Evolutionary conservation across 176 grass and related monocot species (phyloP).

Genomic region (Cymbopogon citratus): DNA sequence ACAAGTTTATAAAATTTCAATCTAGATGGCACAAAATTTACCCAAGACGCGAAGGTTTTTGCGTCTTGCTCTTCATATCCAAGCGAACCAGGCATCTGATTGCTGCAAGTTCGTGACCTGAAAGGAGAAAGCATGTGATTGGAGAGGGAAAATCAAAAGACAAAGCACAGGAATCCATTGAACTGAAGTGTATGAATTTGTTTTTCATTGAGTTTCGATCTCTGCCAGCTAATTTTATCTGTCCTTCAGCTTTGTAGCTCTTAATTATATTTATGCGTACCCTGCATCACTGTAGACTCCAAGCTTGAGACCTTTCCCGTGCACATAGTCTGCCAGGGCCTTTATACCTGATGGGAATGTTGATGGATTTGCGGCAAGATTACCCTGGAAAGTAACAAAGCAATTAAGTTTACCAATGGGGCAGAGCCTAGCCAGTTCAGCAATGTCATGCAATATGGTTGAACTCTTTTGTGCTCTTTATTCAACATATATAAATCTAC

Average conservation of each 20-base stretch:
- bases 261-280: not conserved
- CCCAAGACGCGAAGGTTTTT: constrained; percentile 38
- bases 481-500: not conserved
- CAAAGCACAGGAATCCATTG: not conserved
- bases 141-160: not conserved
- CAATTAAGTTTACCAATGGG: not conserved
- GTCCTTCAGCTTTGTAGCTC: not conserved
- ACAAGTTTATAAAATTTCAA: not conserved
- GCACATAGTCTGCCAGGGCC: constrained; percentile 43
- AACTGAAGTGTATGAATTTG: not conserved
- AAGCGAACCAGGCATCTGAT: constrained; percentile 42
- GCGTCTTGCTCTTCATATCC: constrained; percentile 50
- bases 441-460: not conserved
- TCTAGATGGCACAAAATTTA: not conserved
- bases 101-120: constrained; percentile 47
- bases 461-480: not conserved
- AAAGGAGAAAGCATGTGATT: not conserved
- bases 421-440: not conserved
- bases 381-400: constrained; percentile 26
- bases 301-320: constrained; percentile 41
- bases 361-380: constrained; percentile 32
- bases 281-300: constrained; percentile 50
- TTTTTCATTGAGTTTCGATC: not conserved
- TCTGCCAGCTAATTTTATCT: not conserved
- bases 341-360: constrained; percentile 49